Percentiles rank a stretch among this genome's conserved stretches.
Evolutionary conservation across 2,329 filamentous ascomycete genomes (phyloP).

Genomic region (Penicillium sp.): DNA sequence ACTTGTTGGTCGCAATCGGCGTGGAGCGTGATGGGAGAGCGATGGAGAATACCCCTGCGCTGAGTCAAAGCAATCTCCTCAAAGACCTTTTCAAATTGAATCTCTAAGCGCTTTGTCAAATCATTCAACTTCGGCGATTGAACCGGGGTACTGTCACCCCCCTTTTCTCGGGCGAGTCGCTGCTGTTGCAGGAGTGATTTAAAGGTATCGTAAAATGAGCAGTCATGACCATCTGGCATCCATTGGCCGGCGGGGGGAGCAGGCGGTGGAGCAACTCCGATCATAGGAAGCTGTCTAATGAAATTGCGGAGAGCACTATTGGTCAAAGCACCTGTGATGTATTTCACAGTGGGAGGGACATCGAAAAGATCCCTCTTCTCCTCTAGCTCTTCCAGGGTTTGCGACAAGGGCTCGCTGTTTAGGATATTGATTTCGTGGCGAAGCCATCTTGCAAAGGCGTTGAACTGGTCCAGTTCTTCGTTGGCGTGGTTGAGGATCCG

Average conservation of each 20-base stretch:
- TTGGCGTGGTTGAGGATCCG: constrained; percentile 70
- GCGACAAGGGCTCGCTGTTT: constrained; percentile 61
- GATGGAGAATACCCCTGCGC: constrained; percentile 68
- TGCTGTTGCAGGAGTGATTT: constrained; percentile 53
- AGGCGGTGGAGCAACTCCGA: constrained; percentile 29
- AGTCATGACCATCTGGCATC: constrained; percentile 37
- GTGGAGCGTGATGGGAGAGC: constrained; percentile 55
- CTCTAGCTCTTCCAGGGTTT: constrained; percentile 67
- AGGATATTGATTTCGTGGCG: constrained; percentile 79
- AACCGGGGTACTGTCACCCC: constrained; percentile 50
- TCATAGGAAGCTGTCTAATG: constrained; percentile 44
- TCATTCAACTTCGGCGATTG: constrained; percentile 65
- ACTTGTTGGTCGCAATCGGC: constrained; percentile 36
- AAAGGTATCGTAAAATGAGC: constrained; percentile 50
- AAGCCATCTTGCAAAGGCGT: constrained; percentile 80
- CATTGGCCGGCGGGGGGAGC: constrained; percentile 49
- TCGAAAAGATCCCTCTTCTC: constrained; percentile 79
- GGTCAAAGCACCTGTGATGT: constrained; percentile 72
- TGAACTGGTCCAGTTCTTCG: constrained; percentile 77
- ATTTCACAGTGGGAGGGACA: constrained; percentile 70
- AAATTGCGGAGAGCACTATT: constrained; percentile 67
- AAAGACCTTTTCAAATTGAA: constrained; percentile 64
- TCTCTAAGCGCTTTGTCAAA: constrained; percentile 60
- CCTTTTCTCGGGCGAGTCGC: constrained; percentile 53
- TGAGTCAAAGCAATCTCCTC: constrained; percentile 69